Evolutionary conservation across 495 filamentous ascomycete genomes (phyloP), one percentile per base, ranked within the genome.

Genomic region (Parathielavia appendiculata): DNA sequence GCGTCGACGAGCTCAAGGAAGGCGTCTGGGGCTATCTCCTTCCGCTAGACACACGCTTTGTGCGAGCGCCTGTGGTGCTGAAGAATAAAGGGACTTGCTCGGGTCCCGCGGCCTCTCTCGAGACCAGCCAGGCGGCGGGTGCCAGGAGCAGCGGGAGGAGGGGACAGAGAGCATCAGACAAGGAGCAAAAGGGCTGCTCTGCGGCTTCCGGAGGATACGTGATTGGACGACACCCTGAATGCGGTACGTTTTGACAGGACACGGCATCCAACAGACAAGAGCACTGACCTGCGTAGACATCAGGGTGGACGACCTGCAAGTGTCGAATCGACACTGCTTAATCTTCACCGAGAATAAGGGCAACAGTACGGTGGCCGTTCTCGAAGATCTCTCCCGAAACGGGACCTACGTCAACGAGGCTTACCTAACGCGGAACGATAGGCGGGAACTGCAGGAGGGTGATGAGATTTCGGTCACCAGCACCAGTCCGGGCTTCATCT

Each of bases 11-110:
- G 66, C 86, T 89, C 63, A 89, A 84, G 19, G 90, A 96, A 65
- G 90, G 90, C 10, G 90, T 97, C 2, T 98, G 93, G 95, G 93
- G 93, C 13, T 98, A 98, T 62, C 76, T 98, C 6, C 81, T 95
- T 56, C 90, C 92, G 16, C 69, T 96, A 20, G 84, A 91, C 67
- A 78, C 81, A 32, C 79, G 79, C 39, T 81, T 85, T 50, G 85
- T 81, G 16, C 81, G 86, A n/a, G 75, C 71, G 13, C 76, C 83
- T 23, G 75, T 95, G 40, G 88, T 96, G 10, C 68, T 96, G 66
- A 85, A 78, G 70, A 86, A 80, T 61, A 78, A 90, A 26, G 75
- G 76, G 44, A 74, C 79, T 5, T 95, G 91, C 69, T 81, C 83
- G 9, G 67, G 75, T 1, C 74, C 81, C 17, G 71, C 76, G 1